Conservation (phyloP, 75 land plant genomes). For the Picea sitchensis region DNA sequence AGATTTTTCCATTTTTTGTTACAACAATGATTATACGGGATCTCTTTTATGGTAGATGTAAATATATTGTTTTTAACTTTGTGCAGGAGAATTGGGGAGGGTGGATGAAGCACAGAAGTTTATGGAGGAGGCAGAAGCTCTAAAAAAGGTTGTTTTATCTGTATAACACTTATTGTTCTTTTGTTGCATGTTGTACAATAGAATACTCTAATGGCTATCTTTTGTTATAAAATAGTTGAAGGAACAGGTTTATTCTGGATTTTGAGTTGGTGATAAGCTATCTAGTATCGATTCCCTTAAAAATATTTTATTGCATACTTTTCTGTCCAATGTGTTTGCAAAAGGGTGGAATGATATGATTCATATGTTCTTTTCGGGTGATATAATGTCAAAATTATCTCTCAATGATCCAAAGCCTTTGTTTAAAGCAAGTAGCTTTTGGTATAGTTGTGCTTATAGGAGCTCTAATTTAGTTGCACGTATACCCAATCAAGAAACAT, state of each 20-base stretch:
- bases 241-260: background rate
- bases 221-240: background rate
- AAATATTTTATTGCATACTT: too few relatives aligned
- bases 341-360: too few relatives aligned
- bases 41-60: background rate
- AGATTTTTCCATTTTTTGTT: background rate
- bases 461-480: too few relatives aligned
- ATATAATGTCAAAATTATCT: too few relatives aligned
- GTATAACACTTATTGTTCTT: background rate
- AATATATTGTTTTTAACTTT: background rate
- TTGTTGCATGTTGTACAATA: background rate
- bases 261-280: background rate
- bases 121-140: conserved; percentile 94
- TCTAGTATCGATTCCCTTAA: too few relatives aligned
- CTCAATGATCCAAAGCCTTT: too few relatives aligned
- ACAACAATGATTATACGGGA: background rate
- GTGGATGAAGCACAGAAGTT: conserved; percentile 94
- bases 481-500: too few relatives aligned
- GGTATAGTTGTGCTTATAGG: too few relatives aligned
- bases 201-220: background rate
- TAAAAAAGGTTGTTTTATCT: conserved; percentile 60
- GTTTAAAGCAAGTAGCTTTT: too few relatives aligned
- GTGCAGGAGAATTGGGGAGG: conserved; percentile 86
- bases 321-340: too few relatives aligned
- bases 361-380: too few relatives aligned